Evolutionary conservation across 495 filamentous ascomycete species (phyloP), one percentile per base, ranked within the genome.

Genomic region (Penicillium riverlandense): DNA sequence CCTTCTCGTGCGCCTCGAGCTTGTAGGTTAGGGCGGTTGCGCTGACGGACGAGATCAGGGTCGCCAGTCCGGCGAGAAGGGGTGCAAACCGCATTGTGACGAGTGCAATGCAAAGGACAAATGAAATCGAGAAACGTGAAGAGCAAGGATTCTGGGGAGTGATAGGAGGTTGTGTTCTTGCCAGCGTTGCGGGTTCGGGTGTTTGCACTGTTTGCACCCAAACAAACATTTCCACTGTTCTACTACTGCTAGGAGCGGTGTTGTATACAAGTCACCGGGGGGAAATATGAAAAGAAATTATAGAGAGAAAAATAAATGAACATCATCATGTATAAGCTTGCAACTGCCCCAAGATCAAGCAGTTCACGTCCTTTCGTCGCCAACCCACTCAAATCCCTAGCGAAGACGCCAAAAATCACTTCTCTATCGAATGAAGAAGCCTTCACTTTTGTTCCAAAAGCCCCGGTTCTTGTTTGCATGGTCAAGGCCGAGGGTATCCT

Each of bases 11-110:
- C 35, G 94, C 81, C 29, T 71, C 67, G 27, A 99, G 79, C 67
- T 90, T 87, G 75, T 96, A 97, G 11, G 94, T 97, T 56, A 99
- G 78, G 32, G 94, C 92, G 10, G 94, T 97, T 22, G 87, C 87
- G 28, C 72, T 69, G 39, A 72, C 74, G 35, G 69, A 57, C 37
- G 84, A 79, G 29, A 79, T 74, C 35, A 87, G 52, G 46, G 65
- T 79, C 67, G 82, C 84, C 67, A 90, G 77, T 68, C 79, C 63
- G 29, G 67, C 54, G 30, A 70, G 49, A 37, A 74, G 54, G 49
- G 22, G 22, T 22, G 57, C 51, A 47, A 68, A 62, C 53, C 61
- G 65, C 70, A 73, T 72, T 37, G 40, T 66, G 61, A 40, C 39
- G 13, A 33, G 29, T 22, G 22, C 22, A 22, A 22, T 4, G 22